Evolutionary conservation across 208 protist species (phyloP).

Genomic region (Leishmania arabica): DNA sequence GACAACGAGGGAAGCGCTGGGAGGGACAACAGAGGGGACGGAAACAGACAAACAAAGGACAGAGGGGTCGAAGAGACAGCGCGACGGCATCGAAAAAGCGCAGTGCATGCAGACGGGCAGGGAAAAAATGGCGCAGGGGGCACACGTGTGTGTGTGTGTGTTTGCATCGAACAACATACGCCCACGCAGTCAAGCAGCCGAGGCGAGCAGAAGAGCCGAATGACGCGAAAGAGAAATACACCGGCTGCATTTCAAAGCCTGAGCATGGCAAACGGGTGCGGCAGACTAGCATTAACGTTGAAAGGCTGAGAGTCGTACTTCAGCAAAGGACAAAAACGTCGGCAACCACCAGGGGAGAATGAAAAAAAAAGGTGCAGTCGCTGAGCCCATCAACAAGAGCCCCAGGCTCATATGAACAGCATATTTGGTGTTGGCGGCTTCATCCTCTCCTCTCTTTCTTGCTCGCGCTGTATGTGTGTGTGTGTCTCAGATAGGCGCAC

Average conservation of each 20-base stretch:
- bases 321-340: not conserved
- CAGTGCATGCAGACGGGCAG: not conserved
- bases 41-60: not conserved
- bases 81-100: not conserved
- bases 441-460: not conserved
- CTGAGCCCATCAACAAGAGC: not conserved
- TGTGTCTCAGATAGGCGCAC: not conserved
- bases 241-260: not conserved
- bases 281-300: not conserved
- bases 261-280: not conserved
- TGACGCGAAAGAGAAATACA: not conserved
- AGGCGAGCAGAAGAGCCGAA: not conserved
- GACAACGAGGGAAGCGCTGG: not conserved
- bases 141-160: no score
- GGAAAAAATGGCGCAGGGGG: not conserved
- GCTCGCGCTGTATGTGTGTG: not conserved
- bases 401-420: not conserved
- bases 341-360: not conserved
- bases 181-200: not conserved
- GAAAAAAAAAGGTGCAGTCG: not conserved
- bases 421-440: not conserved
- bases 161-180: not conserved
- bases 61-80: not conserved
- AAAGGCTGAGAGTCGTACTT: not conserved
- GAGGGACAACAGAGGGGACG: not conserved